These are phyloP conservation scores for Plasmodium vinckei DNA, from an alignment of 169 alveolate genomes.

Conservation along the genomic window DNA sequence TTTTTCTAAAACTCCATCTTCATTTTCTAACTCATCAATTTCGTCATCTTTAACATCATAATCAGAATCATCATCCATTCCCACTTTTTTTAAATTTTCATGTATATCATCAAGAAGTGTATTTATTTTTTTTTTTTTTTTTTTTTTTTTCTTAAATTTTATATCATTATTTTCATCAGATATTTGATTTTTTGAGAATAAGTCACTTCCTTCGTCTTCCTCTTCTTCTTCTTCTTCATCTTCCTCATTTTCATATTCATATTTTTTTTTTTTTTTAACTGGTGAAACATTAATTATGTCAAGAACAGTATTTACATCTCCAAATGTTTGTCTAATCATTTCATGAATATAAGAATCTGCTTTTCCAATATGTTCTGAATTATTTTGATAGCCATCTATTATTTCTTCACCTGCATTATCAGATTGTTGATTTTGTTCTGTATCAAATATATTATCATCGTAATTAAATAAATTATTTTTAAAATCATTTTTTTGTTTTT, in stretches of 20 bases:
- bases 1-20: constrained; percentile 4
- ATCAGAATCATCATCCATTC: constrained; percentile 58
- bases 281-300: constrained; percentile 68
- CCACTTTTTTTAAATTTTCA: constrained; percentile 26
- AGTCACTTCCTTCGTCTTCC: constrained; percentile 9
- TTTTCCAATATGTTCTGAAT: constrained; percentile 34
- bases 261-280: constrained; percentile 61
- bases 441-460: constrained; percentile 41
- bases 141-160: constrained; percentile 14
- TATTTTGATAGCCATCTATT: constrained; percentile 24
- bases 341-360: constrained; percentile 48
- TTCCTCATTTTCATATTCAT: constrained; percentile 73
- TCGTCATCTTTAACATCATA: constrained; percentile 29
- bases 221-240: constrained; percentile 36
- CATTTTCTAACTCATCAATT: constrained; percentile 22
- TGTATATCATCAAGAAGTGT: constrained; percentile 55
- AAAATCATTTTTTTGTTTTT: constrained; percentile 34
- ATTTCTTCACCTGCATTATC: constrained; percentile 24
- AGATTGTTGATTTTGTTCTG: constrained; percentile 1
- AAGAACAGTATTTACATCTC: constrained; percentile 65
- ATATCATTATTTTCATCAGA: constrained; percentile 28
- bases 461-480: constrained; percentile 34
- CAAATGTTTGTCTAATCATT: constrained; percentile 69
- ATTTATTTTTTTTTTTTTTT: constrained; percentile 37
- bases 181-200: constrained; percentile 19